Base-by-base conservation (phyloP, 495 filamentous ascomycete species). In the Geoglossum glabrum region DNA sequence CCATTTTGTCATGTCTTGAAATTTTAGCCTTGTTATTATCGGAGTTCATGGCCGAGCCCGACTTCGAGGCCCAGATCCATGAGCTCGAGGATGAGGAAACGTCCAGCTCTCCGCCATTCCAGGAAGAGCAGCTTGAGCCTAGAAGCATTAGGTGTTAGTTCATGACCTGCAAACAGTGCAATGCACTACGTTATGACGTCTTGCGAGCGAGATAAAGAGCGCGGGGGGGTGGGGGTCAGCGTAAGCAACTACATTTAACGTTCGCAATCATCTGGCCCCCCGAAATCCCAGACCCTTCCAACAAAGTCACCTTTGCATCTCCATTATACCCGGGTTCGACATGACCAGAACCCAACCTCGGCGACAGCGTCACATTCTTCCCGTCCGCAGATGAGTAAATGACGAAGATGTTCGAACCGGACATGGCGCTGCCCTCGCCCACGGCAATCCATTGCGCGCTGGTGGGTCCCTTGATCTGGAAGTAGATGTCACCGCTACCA, bases 51-150 rank as follows among this genome's bases (percentile, higher is more conserved):
- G 82, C 61, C 0, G 67, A 64, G 4, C 87, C 84, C 13, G 66
- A 62, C 56, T 79, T 79, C 66, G 75, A 74, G 1, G 82, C 83
- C 63, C 74, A 82, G 60, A 95, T 83, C 79, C 84, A 90, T 13
- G 68, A 62, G 21, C 75, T 74, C 7, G 62, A 66, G 0, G 72
- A 64, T 30, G 64, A 68, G 13, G 60, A 73, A 25, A 74, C 66
- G 57, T 76, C 63, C 54, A 73, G 71, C n/a, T 60, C 59, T 3
- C 74, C 72, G n/a, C 78, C 71, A 11, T 64, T 70, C 75, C 84
- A 81, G 59, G 66, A 66, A 3, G 70, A 64, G 62, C 85, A 87
- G 33, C 71, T 80, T 52, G 72, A 68, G 67, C 78, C 81, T 64
- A 66, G 59, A 59, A 64, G 56, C 55, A 30, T 59, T 26, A 19